A percentile compares a stretch with the other conserved stretches of the same genome.
Evolutionary conservation across 225 moss, liverwort and hornwort species (phyloP).

Genomic region (Takakia lepidozioides): DNA sequence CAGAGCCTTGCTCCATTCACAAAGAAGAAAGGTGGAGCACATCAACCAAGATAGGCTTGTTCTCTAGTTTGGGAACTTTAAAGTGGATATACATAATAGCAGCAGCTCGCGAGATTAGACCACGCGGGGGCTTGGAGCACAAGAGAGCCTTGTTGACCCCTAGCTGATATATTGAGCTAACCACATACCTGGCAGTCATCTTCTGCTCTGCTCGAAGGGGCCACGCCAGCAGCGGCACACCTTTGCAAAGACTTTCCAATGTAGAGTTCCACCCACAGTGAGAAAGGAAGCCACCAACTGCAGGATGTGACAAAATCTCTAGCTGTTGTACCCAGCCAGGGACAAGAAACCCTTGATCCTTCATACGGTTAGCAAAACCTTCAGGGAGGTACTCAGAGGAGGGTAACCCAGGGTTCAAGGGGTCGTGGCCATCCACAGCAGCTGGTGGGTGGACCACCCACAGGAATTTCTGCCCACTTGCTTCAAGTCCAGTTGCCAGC

Average conservation of each 20-base stretch:
- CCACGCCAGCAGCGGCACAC: slow-evolving; percentile 36
- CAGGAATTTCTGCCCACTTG: slow-evolving; percentile 34
- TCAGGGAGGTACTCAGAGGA: slow-evolving; percentile 20
- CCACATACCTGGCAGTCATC: slow-evolving; percentile 14
- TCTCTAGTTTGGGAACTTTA: too few relatives aligned
- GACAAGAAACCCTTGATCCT: slow-evolving; percentile 27
- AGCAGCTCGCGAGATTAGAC: too few relatives aligned
- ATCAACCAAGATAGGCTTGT: too few relatives aligned
- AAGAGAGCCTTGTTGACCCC: too few relatives aligned
- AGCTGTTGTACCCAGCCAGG: slow-evolving; percentile 38
- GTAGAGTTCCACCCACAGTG: slow-evolving; percentile 52
- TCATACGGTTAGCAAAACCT: slow-evolving; percentile 19
- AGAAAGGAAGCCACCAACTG: slow-evolving; percentile 36
- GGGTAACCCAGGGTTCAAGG: neutral
- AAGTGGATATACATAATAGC: too few relatives aligned
- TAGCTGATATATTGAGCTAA: too few relatives aligned
- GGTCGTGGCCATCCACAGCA: slow-evolving; percentile 2
- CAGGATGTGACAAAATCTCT: slow-evolving; percentile 27
- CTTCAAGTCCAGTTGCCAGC: slow-evolving; percentile 26
- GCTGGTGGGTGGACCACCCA: slow-evolving; percentile 21
- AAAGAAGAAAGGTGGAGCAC: too few relatives aligned
- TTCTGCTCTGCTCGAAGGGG: slow-evolving; percentile 29
- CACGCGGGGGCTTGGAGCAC: too few relatives aligned
- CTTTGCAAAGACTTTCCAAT: slow-evolving; percentile 35
- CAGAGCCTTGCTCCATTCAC: too few relatives aligned